Base-by-base conservation (phyloP, 1,284 basidiomycete genomes). In the Coriolopsis trogii region DNA sequence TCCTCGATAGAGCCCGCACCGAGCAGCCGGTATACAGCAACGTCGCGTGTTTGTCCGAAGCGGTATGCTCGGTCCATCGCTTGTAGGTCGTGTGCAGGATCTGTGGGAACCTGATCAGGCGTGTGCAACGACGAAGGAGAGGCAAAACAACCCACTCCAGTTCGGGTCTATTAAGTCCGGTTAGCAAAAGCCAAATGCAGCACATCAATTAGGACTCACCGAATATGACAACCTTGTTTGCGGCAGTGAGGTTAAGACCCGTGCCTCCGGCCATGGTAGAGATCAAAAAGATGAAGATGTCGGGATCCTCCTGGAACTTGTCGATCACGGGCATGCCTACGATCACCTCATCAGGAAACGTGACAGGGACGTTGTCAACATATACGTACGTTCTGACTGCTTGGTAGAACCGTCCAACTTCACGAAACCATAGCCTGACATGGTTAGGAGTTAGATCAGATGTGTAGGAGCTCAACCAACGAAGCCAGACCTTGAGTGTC, bases 1-100 rank as follows among this genome's bases (percentile, higher is more conserved):
- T 91, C 91, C 64, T 95, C 93, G 16, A 95, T 81, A 1, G 92
- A 92, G 4, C 92, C 93, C 4, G 89, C 89, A 2, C 89, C 91
- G 13, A 96, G 77, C 10, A 97, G 76, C 34, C 93, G 84, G 63
- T 88, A 91, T 0, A 96, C 93, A 0, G 82, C 78, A 6, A 97
- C 94, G 58, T 95, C 88, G 26, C 91, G 85, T 1, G 81, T 87
- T 68, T 97, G 93, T 3, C 93, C 94, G 55, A 93, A 91, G 2
- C 93, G 82, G 64, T 92, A 95, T 1, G 91, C 91, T 51, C 91
- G 82, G 59, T 95, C 93, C 86, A 91, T 91, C 1, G 90, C 91
- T 67, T 94, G 91, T 15, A 93, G 69, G 63, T 94, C 91, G 60
- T 93, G 89, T 0, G 91, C 88, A 5, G 91, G 91, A 70, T 93